Evolutionary conservation across 768 basidiomycete species (phyloP).

Genomic region (Lentinus tigrinus): DNA sequence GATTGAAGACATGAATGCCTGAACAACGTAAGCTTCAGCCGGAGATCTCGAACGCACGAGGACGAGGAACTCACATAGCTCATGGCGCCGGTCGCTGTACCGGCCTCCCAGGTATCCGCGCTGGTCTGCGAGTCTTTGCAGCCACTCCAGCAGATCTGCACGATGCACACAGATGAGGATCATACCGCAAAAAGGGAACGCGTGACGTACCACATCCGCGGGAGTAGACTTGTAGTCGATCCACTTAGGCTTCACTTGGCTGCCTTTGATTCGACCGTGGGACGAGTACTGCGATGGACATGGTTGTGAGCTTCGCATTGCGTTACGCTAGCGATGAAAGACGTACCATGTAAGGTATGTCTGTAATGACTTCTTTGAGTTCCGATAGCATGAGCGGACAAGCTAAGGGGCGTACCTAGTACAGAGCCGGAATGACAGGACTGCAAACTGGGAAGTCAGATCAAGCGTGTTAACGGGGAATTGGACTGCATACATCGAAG

Average conservation of each 20-base stretch:
- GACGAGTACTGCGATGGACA: conserved; percentile 26
- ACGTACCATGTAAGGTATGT: conserved; percentile 65
- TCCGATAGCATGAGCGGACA: not conserved
- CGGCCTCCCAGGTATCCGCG: conserved; percentile 68
- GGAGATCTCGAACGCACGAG: not conserved
- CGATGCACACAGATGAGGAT: conserved; percentile 1
- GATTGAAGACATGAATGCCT: conserved; percentile 61
- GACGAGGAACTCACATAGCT: conserved; percentile 55
- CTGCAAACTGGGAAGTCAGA: conserved; percentile 32
- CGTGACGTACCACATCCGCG: conserved; percentile 75
- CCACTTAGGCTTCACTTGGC: conserved; percentile 25
- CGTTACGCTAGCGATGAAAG: not conserved
- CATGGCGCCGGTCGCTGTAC: conserved; percentile 76
- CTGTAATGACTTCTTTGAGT: conserved; percentile 31
- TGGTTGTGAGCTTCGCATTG: not conserved
- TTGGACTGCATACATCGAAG: conserved; percentile 28
- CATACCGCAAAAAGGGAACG: not conserved
- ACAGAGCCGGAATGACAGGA: conserved; percentile 91
- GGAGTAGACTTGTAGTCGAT: conserved; percentile 55
- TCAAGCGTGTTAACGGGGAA: too few relatives aligned
- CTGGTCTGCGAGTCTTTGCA: conserved; percentile 84
- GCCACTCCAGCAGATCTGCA: conserved; percentile 81
- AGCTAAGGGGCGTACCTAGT: conserved; percentile 50
- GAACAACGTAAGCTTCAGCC: not conserved
- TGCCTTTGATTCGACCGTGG: conserved; percentile 30